phyloP scores from a whole-genome alignment of 257 asterid species.

The Salvia splendens region DNA sequence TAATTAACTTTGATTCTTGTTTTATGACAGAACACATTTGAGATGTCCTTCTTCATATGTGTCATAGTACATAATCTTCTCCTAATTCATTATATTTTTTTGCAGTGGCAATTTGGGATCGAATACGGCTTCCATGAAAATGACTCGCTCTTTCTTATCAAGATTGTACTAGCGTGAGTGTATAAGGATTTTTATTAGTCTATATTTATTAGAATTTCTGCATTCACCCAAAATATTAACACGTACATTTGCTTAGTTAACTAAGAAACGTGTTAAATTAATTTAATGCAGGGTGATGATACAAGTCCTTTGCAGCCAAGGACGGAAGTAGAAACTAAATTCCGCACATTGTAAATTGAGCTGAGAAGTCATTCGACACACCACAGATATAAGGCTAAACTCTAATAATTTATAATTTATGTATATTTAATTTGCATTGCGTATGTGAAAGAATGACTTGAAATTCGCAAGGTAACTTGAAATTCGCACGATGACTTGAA shows the following conservation, averaged over 20 bases:
- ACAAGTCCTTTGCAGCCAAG: constrained; percentile 63
- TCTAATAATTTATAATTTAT: too few species aligned
- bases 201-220: not conserved
- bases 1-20: not conserved
- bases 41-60: constrained; percentile 71
- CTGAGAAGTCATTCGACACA: too few species aligned
- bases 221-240: not conserved
- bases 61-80: constrained; percentile 48
- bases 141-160: constrained; percentile 40
- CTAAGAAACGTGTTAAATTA: too few species aligned
- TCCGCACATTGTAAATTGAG: too few species aligned
- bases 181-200: not conserved
- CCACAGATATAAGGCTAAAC: too few species aligned
- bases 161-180: constrained; percentile 75
- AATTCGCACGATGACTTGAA: too few species aligned
- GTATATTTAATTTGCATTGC: too few species aligned
- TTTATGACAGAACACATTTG: constrained; percentile 62
- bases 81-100: not conserved
- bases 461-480: too few species aligned
- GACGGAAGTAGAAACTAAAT: too few species aligned
- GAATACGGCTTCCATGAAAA: constrained; percentile 64
- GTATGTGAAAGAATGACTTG: too few species aligned
- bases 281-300: constrained; percentile 52
- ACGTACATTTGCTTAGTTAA: too few species aligned
- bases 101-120: constrained; percentile 74